Evolutionary conservation across 1,284 basidiomycete species (phyloP).

Genomic region (Pisolithus thermaeus): DNA sequence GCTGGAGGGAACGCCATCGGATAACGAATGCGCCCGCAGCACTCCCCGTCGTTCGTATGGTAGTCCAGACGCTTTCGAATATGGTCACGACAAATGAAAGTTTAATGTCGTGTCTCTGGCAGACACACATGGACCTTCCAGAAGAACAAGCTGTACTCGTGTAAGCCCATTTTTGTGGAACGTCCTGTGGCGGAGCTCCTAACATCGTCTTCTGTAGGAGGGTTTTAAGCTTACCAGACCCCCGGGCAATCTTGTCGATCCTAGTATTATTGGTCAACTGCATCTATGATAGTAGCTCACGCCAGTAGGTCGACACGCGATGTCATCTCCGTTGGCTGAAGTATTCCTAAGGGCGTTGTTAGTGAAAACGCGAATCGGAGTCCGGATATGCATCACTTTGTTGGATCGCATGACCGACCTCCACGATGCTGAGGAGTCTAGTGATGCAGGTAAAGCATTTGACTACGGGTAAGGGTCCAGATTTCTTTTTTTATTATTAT

Average conservation of each 20-base stretch:
- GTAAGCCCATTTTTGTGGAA: constrained; percentile 38
- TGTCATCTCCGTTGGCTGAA: background rate
- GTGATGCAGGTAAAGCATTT: constrained; percentile 60
- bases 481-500: background rate
- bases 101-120: constrained; percentile 55
- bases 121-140: constrained; percentile 55
- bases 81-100: constrained; percentile 62
- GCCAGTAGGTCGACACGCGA: constrained; percentile 47
- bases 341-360: constrained; percentile 39
- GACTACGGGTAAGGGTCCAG: constrained; percentile 55
- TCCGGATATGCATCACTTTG: constrained; percentile 54
- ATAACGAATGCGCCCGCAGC: constrained; percentile 34
- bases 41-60: constrained; percentile 48
- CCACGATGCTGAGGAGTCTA: constrained; percentile 59
- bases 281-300: constrained; percentile 44
- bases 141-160: constrained; percentile 71
- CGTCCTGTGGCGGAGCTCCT: constrained; percentile 9
- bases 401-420: constrained; percentile 63
- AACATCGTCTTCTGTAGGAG: constrained; percentile 44
- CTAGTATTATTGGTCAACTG: constrained; percentile 74
- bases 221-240: constrained; percentile 63
- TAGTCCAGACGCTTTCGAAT: constrained; percentile 70
- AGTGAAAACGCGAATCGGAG: constrained; percentile 45
- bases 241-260: constrained; percentile 53
- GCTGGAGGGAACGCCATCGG: background rate